Conservation (phyloP, 2,329 filamentous ascomycete genomes). For the Dactylellina leptospora region DNA sequence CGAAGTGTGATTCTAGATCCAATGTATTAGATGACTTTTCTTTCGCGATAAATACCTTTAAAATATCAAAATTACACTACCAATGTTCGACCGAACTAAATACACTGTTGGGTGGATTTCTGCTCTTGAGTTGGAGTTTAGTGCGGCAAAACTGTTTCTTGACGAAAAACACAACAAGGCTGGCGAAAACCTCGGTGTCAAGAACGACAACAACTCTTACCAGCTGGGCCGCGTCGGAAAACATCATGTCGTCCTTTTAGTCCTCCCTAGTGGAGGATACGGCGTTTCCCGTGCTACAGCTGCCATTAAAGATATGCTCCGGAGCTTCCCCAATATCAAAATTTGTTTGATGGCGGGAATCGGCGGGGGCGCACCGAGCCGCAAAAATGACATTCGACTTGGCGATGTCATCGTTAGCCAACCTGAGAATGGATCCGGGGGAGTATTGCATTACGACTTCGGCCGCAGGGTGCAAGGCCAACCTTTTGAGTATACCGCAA, state of each 20-base stretch:
- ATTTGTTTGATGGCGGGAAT: conserved; percentile 21
- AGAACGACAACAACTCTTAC: conserved; percentile 22
- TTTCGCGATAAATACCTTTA: too few species aligned
- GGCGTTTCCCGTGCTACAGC: conserved; percentile 6
- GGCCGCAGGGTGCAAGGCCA: conserved; percentile 35
- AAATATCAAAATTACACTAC: too few species aligned
- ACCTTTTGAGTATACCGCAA: conserved; percentile 53
- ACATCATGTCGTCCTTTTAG: conserved; percentile 29
- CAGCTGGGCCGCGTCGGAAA: conserved; percentile 10
- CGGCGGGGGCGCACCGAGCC: conserved; percentile 31
- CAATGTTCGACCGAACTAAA: conserved; percentile 25
- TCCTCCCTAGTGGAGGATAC: conserved; percentile 10
- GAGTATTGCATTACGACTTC: conserved; percentile 50
- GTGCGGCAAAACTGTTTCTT: conserved; percentile 58
- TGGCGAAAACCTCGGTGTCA: conserved; percentile 8
- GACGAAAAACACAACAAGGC: conserved; percentile 57
- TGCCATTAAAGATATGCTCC: conserved; percentile 14
- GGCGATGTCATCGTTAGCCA: conserved; percentile 35
- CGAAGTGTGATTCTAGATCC: too few species aligned
- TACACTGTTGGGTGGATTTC: conserved; percentile 60
- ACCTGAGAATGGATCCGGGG: background rate
- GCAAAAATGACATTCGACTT: conserved; percentile 35
- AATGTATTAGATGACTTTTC: too few species aligned
- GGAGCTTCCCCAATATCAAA: conserved; percentile 25
- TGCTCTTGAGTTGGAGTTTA: conserved; percentile 57